Evolutionary conservation across 2,329 filamentous ascomycete species (phyloP).

Genomic region (Ceratocystiopsis sp.): DNA sequence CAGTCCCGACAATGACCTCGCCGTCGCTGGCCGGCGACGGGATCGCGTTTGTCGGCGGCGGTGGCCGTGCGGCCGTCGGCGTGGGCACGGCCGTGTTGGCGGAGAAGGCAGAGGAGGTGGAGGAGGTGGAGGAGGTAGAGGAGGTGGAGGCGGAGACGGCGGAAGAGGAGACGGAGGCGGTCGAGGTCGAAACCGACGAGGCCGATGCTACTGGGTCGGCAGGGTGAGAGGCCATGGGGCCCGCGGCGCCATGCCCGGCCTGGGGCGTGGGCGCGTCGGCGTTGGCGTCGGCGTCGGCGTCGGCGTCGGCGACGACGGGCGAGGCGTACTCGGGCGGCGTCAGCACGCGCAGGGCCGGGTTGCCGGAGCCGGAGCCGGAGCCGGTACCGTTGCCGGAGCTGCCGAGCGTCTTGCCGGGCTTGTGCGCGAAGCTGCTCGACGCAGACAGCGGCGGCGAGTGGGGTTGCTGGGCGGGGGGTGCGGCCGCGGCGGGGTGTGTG

Average conservation of each 20-base stretch:
- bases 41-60: constrained; percentile 11
- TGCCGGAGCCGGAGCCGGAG: background rate
- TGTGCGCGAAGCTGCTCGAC: constrained; percentile 8
- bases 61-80: constrained; percentile 1
- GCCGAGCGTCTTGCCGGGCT: constrained; percentile 2
- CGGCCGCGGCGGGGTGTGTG: background rate
- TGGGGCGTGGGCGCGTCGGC: too few relatives aligned
- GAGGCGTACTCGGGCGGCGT: too few relatives aligned
- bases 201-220: too few relatives aligned
- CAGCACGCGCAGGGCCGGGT: constrained; percentile 4
- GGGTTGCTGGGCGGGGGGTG: background rate
- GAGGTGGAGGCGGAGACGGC: too few relatives aligned
- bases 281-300: constrained; percentile 14
- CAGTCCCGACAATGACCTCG: too few relatives aligned
- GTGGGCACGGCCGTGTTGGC: constrained; percentile 11
- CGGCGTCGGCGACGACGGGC: constrained; percentile 33
- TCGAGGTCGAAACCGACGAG: too few relatives aligned
- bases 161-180: too few relatives aligned
- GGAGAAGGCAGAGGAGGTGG: constrained; percentile 11
- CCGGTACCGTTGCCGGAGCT: too few relatives aligned
- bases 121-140: constrained; percentile 1
- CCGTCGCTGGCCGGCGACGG: constrained; percentile 21
- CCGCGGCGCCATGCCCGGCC: too few relatives aligned
- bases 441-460: constrained; percentile 13
- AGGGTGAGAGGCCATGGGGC: background rate